Evolutionary conservation across 768 basidiomycete genomes (phyloP).

Genomic region (Neoboletus brunneissimus): DNA sequence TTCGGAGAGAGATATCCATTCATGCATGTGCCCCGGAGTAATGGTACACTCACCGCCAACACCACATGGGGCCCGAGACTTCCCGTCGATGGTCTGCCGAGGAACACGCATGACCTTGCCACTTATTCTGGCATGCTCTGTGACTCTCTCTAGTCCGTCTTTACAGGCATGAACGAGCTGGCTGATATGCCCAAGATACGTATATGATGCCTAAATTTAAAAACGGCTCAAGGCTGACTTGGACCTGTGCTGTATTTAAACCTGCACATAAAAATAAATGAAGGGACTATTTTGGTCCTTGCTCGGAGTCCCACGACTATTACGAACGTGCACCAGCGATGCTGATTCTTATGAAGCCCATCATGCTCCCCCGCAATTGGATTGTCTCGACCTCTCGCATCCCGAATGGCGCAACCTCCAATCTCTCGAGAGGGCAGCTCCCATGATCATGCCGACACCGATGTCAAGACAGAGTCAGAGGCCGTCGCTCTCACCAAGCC

Average conservation of each 20-base stretch:
- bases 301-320: neutral
- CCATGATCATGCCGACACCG: neutral
- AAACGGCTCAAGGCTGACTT: no score
- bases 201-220: neutral
- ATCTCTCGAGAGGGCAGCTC: constrained; percentile 1
- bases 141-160: neutral
- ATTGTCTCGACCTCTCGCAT: neutral
- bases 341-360: no score
- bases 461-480: constrained; percentile 4
- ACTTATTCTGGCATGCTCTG: neutral
- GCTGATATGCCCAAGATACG: neutral
- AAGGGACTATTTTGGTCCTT: neutral
- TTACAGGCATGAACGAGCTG: neutral
- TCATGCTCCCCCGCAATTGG: no score
- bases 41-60: neutral
- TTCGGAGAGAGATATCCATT: neutral
- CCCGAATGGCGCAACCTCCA: constrained; percentile 7
- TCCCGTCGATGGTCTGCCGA: neutral
- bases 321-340: constrained; percentile 17
- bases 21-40: no score
- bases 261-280: neutral
- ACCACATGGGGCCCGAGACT: neutral
- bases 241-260: neutral
- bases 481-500: neutral
- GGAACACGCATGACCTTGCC: neutral